Evolutionary conservation across 306 rosid genomes (phyloP), one percentile per base, ranked within the genome.

Genomic region (apple (Malus domestica)): DNA sequence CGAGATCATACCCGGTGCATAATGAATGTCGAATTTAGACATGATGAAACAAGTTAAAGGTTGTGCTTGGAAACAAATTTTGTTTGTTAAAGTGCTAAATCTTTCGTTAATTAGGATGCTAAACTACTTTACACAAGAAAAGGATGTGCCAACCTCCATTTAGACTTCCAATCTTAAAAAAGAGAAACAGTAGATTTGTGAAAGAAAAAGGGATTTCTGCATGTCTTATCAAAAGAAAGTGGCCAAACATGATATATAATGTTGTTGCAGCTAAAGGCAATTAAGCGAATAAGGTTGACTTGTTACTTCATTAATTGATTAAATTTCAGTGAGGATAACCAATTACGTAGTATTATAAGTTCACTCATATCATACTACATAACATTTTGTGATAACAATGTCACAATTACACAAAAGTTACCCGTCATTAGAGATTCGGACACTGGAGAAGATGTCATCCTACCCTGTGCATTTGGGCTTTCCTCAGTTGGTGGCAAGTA

Each of bases 131-230:
- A 78, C 75, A 79, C 67, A 71, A 69, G 86, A 84, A 82, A 30
- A 74, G 74, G 78, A 85, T 87, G 55, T 55, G 29, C 83, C 83
- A 88, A 85, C 93, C 81, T 76, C 85, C 81, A 78, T 61, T 70
- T 83, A 71, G 86, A 83, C 83, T 55, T 61, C 80, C 71, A 67
- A 79, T 64, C 68, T 60, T 15, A 11, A 59, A 15, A 81, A 73
- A 29, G 76, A 42, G 12, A 25, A 51, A 20, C 49, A 69, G 76
- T 49, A 70, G 77, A 78, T 62, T 76, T 66, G 12, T 59, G 40
- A 16, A 57, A 40, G 59, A 42, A 55, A 58, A 59, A 35, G 52
- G 33, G 12, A 0, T 4, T 57, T 59, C 32, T 30, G 35, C 27
- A 59, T 25, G 68, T 59, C 77, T 60, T 73, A 58, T 73, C 68